Evolutionary conservation across 441 rosid genomes (phyloP).

Genomic region (Biscutella auriculata): DNA sequence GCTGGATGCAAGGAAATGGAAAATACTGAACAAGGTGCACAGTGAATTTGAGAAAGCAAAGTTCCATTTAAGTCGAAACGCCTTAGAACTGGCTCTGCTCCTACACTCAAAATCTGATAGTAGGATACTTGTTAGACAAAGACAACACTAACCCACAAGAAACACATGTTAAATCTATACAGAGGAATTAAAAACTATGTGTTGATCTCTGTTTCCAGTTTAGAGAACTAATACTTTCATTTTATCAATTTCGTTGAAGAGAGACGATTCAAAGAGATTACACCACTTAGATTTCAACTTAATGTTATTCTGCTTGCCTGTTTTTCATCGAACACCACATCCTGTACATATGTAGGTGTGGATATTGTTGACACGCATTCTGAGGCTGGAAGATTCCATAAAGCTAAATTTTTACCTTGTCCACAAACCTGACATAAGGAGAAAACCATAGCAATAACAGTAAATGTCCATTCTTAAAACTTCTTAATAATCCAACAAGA

Average conservation of each 20-base stretch:
- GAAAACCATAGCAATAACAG: slow-evolving; percentile 3
- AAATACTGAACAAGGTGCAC: slow-evolving; percentile 77
- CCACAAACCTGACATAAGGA: slow-evolving; percentile 55
- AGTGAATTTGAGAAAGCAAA: slow-evolving; percentile 68
- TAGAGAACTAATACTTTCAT: background rate
- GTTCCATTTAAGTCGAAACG: slow-evolving; percentile 69
- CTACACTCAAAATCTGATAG: slow-evolving; percentile 74
- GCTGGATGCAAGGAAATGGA: slow-evolving; percentile 67
- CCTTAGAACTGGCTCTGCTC: slow-evolving; percentile 64
- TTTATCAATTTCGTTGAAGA: background rate
- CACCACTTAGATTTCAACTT: background rate
- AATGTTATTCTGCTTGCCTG: slow-evolving; percentile 41
- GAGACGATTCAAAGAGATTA: background rate
- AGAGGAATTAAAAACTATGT: background rate
- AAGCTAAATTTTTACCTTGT: slow-evolving; percentile 47
- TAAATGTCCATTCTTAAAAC: background rate
- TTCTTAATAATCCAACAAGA: background rate
- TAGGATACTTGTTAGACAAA: slow-evolving; percentile 10
- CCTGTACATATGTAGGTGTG: slow-evolving; percentile 45
- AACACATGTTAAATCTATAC: background rate
- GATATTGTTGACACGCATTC: slow-evolving; percentile 60
- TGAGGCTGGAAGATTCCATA: slow-evolving; percentile 84
- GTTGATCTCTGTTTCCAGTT: background rate
- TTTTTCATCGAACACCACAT: slow-evolving; percentile 61
- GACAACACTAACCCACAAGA: background rate